phyloP scores from a whole-genome alignment of 2,329 filamentous ascomycete species.

The Trichoderma citrinoviride region DNA sequence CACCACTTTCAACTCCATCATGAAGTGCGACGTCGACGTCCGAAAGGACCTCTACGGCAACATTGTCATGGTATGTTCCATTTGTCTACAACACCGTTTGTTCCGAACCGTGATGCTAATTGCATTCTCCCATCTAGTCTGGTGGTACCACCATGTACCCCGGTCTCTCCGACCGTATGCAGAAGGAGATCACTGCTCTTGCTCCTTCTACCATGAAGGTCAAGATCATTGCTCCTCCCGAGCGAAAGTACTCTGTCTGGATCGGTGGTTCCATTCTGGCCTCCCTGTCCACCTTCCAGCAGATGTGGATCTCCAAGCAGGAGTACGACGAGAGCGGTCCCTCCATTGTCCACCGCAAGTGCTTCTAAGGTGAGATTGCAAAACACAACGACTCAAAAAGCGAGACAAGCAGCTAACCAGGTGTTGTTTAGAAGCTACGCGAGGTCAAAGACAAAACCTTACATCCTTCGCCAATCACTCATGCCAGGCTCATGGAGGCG shows the following conservation, averaged over 20 bases:
- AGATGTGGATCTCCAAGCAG: constrained; percentile 99
- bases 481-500: constrained; percentile 46
- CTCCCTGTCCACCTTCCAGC: constrained; percentile 99
- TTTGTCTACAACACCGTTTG: constrained; percentile 37
- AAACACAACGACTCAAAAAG: background rate
- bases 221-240: constrained; percentile 99
- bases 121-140: constrained; percentile 61
- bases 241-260: constrained; percentile 99
- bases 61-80: constrained; percentile 95
- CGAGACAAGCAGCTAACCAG: constrained; percentile 27
- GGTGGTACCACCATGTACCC: constrained; percentile 99
- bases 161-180: constrained; percentile 99
- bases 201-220: constrained; percentile 99
- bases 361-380: constrained; percentile 80
- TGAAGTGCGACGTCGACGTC: constrained; percentile 99
- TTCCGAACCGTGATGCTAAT: background rate
- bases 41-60: constrained; percentile 99
- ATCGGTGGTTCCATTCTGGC: constrained; percentile 99
- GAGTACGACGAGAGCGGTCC: constrained; percentile 99
- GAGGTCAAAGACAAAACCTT: constrained; percentile 34
- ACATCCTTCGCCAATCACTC: constrained; percentile 36
- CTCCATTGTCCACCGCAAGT: constrained; percentile 99
- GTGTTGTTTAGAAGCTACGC: constrained; percentile 30
- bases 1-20: constrained; percentile 99
- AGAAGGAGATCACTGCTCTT: constrained; percentile 99